Percentiles rank a stretch among this genome's conserved stretches.
Evolutionary conservation across 2,329 filamentous ascomycete species (phyloP).

Genomic region (Colletotrichum sp.): DNA sequence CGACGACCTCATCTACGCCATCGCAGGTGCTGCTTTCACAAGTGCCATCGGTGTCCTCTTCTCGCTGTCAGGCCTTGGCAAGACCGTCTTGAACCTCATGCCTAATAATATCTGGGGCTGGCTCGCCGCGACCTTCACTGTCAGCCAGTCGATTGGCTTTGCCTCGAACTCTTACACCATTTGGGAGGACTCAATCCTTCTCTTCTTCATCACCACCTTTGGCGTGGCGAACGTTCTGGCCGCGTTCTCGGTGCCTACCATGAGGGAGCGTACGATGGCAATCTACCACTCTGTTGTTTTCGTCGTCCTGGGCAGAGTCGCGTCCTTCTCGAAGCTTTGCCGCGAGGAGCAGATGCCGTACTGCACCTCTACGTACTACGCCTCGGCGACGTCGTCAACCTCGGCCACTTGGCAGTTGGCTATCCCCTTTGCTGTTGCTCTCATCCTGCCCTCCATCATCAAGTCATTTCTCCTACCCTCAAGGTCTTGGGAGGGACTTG

Average conservation of each 20-base stretch:
- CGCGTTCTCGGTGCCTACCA: constrained; percentile 74
- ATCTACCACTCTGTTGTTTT: constrained; percentile 88
- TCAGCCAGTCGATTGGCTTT: constrained; percentile 91
- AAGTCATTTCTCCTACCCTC: constrained; percentile 83
- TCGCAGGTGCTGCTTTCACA: constrained; percentile 46
- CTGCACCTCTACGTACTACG: constrained; percentile 95
- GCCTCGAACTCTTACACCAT: constrained; percentile 98
- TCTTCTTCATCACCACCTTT: constrained; percentile 91
- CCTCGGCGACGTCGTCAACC: constrained; percentile 88
- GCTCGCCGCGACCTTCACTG: constrained; percentile 78
- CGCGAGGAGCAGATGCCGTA: constrained; percentile 98
- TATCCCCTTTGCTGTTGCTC: constrained; percentile 77
- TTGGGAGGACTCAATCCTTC: constrained; percentile 94
- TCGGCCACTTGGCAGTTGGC: constrained; percentile 88
- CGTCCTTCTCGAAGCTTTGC: constrained; percentile 90
- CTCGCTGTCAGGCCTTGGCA: constrained; percentile 48
- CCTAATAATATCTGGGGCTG: constrained; percentile 89
- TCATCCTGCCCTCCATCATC: constrained; percentile 76
- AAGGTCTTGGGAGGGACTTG: constrained; percentile 85
- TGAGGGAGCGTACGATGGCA: constrained; percentile 74
- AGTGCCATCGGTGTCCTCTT: constrained; percentile 47
- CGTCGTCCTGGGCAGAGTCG: constrained; percentile 76
- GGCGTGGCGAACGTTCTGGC: constrained; percentile 76
- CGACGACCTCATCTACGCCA: constrained; percentile 35
- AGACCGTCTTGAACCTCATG: constrained; percentile 57